Base-by-base conservation (phyloP, 2,329 filamentous ascomycete genomes). In the Claviceps sp. region DNA sequence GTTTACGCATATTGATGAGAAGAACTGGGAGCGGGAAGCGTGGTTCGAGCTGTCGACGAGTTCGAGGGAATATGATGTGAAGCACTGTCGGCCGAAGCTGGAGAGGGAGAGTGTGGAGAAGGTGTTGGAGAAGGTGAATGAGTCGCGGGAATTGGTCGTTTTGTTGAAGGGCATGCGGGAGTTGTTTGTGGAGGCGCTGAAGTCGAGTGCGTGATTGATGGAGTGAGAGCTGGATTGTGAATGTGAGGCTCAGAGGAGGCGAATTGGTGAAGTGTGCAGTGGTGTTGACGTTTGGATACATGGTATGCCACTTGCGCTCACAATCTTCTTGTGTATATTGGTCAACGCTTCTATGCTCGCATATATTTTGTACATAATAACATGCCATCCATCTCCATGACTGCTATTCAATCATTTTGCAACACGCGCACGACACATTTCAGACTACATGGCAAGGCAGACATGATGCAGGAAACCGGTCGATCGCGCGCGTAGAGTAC, bases 31-130 rank as follows among this genome's bases (percentile, higher is more conserved):
- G 60, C 78, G 82, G 54, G 90, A 97, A 70, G 89, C 86, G 14
- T 94, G 86, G 83, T 97, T 98, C 64, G 91, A 97, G 71, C 73
- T 98, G 53, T 83, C 85, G 59, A 95, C 86, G 46, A 81, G 82
- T 38, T 81, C 80, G 57, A 76, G 86, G 55, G 90, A 95, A 61
- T 97, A 96, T 67, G 85, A 87, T 57, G 85, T 97, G 40, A 78
- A 82, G 54, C 84, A 87, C 59, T 86, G 84, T 61, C 77, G 85
- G 63, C 93, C 93, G 13, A 91, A 88, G 70, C 71, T 95, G 56
- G 86, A 94, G 63, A 73, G 77, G 55, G 86, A 89, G 56, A 84
- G 83, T 59, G 79, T 93, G 44, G 86, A 93, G 51, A 76, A 77
- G 64, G 83, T 93, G 47, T 67, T 90, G 52, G 86, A 94, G 57